Percentiles rank a stretch among this genome's conserved stretches.
These are phyloP conservation scores for Pseudogymnoascus sp. DNA, from an alignment of 2,329 filamentous ascomycete species.

Conservation along the genomic window DNA sequence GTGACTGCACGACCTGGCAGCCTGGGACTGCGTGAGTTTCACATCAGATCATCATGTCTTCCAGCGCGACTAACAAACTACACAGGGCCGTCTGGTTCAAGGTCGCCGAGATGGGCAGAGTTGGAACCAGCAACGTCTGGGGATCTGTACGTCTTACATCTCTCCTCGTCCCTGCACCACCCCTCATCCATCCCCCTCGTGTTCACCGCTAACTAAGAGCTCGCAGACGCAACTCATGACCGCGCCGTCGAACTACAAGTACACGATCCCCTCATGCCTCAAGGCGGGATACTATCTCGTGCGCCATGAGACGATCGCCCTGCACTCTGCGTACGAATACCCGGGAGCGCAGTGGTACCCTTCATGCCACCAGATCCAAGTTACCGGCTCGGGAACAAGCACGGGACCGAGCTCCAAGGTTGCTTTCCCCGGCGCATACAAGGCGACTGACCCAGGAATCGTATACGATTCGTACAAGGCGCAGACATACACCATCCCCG, in stretches of 20 bases:
- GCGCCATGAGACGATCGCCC: slow-evolving; percentile 42
- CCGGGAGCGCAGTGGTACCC: slow-evolving; percentile 29
- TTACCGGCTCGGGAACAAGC: slow-evolving; percentile 35
- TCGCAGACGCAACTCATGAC: slow-evolving; percentile 11
- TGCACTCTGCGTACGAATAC: slow-evolving; percentile 38
- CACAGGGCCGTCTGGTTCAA: slow-evolving; percentile 18
- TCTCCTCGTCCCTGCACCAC: neutral
- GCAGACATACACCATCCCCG: slow-evolving; percentile 38
- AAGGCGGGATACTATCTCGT: slow-evolving; percentile 45
- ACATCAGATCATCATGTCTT: neutral
- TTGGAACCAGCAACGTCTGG: slow-evolving; percentile 15
- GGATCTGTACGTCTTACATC: slow-evolving; percentile 4
- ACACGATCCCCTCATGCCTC: slow-evolving; percentile 42
- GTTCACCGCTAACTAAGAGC: neutral
- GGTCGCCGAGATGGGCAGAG: slow-evolving; percentile 12
- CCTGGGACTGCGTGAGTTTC: slow-evolving; percentile 35
- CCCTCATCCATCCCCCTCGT: neutral
- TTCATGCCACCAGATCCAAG: slow-evolving; percentile 35
- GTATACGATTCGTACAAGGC: slow-evolving; percentile 35
- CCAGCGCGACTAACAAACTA: neutral
- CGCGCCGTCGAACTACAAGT: slow-evolving; percentile 25
- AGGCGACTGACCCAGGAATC: slow-evolving; percentile 37
- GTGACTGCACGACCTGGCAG: slow-evolving; percentile 41
- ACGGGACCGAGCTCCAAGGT: slow-evolving; percentile 24
- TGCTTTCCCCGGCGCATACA: slow-evolving; percentile 40